Evolutionary conservation across 768 basidiomycete genomes (phyloP), one percentile per base, ranked within the genome.

Genomic region (Tephrocybe sp.): DNA sequence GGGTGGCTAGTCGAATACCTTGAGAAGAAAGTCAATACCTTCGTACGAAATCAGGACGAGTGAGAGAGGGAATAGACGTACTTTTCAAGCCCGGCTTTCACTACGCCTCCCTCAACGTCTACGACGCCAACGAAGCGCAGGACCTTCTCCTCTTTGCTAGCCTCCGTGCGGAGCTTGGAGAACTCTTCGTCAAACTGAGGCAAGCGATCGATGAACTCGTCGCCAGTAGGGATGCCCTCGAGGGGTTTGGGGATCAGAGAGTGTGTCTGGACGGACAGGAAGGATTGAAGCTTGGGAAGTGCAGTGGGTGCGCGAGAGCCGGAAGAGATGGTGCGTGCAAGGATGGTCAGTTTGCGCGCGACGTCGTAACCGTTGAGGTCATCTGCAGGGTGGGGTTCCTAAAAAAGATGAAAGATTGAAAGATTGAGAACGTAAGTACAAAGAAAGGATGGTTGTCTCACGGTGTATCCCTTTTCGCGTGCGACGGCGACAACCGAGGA

Each of bases 311-410:
- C 52, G 16, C 60, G 53, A 31, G 72, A 66, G 20, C 68, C 66
- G 5, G 71, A 64, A 16, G 71, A 63, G 53, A 92, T 79, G 62
- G 84, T 80, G 45, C 97, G 87, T 0, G 93, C 86, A 50, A 99
- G 80, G 70, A 99, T 99, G 47, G 93, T 93, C 42, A 99, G 82
- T 68, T 99, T 99, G 39, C 97, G 85, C 2, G 95, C 95, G 41
- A 99, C 97, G 68, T 99, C 97, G 31, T 89, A 89, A 5, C 97
- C 97, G 56, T 92, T 95, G 39, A 99, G 84, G 66, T 99, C 97
- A 62, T 98, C 96, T 26, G 87, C 89, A 0, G 97, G 97, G 66
- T 99, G 92, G 5, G 97, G 97, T 74, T 99, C 97, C 94, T 97
- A 55, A 35, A 5, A 13, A 26, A 44, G 3, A n/a, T 13, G 11